Conservation (phyloP, 2,329 filamentous ascomycete species). For the Cryphonectria japonica region DNA sequence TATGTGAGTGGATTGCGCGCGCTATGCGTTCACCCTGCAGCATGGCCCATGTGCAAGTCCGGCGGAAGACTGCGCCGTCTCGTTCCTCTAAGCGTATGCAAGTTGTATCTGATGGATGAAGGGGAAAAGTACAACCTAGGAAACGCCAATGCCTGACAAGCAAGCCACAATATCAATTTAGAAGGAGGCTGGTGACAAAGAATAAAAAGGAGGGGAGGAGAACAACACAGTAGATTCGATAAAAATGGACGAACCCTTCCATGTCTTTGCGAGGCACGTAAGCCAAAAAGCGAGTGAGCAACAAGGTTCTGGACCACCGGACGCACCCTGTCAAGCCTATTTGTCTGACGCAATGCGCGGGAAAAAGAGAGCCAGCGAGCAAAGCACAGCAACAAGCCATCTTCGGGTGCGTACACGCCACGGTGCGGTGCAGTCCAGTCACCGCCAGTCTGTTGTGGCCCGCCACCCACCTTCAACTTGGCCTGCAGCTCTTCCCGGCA, state of each 20-base stretch:
- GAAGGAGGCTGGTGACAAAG: background rate
- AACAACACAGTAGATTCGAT: no score
- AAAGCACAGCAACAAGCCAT: background rate
- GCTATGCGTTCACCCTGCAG: slow-evolving; percentile 19
- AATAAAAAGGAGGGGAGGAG: no score
- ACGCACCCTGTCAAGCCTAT: background rate
- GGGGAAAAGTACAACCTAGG: background rate
- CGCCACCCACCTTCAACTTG: background rate
- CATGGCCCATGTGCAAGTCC: background rate
- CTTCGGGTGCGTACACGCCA: background rate
- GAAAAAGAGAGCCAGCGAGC: background rate
- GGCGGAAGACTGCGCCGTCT: slow-evolving; percentile 1
- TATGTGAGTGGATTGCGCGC: background rate
- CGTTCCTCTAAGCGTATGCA: background rate
- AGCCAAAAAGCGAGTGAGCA: background rate
- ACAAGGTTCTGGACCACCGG: background rate
- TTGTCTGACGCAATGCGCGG: background rate
- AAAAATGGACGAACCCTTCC: background rate
- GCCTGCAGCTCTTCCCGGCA: background rate
- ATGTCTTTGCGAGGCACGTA: background rate
- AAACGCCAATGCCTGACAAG: background rate
- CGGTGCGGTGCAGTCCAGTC: background rate
- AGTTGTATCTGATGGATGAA: background rate
- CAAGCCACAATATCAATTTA: background rate
- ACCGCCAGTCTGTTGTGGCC: background rate